These are phyloP conservation scores for Trichoderma arundinaceum DNA, from an alignment of 2,329 filamentous ascomycete genomes.

Conservation along the genomic window DNA sequence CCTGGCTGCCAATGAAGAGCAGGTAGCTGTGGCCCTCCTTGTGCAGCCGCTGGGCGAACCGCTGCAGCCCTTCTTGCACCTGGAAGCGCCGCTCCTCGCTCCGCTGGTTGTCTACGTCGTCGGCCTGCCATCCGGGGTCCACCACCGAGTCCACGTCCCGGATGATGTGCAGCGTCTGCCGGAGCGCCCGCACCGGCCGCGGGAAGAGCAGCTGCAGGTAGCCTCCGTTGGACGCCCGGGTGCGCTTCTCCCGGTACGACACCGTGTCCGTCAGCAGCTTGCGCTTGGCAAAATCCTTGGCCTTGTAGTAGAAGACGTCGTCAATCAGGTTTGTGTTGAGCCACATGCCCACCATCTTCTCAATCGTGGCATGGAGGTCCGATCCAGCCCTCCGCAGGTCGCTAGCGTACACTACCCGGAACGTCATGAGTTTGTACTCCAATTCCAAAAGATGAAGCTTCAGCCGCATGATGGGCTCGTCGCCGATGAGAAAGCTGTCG, in stretches of 20 bases:
- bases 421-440: constrained; percentile 42
- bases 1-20: constrained; percentile 39
- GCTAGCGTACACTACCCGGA: constrained; percentile 41
- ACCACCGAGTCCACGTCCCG: constrained; percentile 39
- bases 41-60: constrained; percentile 36
- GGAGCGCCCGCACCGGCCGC: constrained; percentile 35
- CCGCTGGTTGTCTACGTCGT: constrained; percentile 37
- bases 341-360: constrained; percentile 41
- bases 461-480: constrained; percentile 40
- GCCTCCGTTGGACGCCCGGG: constrained; percentile 34
- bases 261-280: constrained; percentile 30
- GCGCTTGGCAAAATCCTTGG: constrained; percentile 39
- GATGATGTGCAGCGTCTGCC: constrained; percentile 40
- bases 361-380: constrained; percentile 37
- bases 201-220: constrained; percentile 37
- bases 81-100: constrained; percentile 35
- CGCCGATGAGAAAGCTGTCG: constrained; percentile 35
- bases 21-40: constrained; percentile 37
- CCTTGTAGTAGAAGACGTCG: constrained; percentile 41
- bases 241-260: constrained; percentile 36
- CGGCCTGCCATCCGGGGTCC: constrained; percentile 39
- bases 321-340: constrained; percentile 40
- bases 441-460: constrained; percentile 40
- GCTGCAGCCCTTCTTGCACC: constrained; percentile 36
- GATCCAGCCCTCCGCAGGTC: constrained; percentile 36